Conservation (phyloP, 192 early-diverging fungal species). For the Lobosporangium transversale region DNA sequence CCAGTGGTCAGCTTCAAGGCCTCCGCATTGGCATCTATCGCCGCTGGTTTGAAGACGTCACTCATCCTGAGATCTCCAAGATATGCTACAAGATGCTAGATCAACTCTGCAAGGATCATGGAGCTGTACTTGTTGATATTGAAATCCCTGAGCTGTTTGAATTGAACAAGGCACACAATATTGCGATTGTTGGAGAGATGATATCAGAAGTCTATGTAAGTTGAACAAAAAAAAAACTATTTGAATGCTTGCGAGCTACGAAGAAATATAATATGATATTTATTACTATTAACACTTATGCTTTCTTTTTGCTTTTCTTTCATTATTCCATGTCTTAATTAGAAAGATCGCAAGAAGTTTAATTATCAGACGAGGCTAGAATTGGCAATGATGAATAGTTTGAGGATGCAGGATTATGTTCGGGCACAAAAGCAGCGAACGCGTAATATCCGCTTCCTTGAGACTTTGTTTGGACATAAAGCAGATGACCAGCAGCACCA, state of each 20-base stretch:
- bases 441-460: conserved; percentile 62
- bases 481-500: conserved; percentile 16
- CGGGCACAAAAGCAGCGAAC: conserved; percentile 63
- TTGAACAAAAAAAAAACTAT: background rate
- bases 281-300: too few relatives aligned
- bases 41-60: conserved; percentile 58
- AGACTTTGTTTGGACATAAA: conserved; percentile 56
- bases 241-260: too few relatives aligned
- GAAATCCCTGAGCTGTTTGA: conserved; percentile 68
- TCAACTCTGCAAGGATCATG: conserved; percentile 51
- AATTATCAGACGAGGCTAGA: conserved; percentile 58
- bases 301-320: too few relatives aligned
- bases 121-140: conserved; percentile 72
- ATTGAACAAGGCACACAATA: conserved; percentile 66
- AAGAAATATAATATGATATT: too few relatives aligned
- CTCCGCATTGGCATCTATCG: conserved; percentile 69
- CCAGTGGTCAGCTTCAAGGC: conserved; percentile 51
- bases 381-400: conserved; percentile 39
- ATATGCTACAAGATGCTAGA: conserved; percentile 49
- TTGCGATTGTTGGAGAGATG: conserved; percentile 75
- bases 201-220: conserved; percentile 28
- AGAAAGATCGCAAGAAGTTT: conserved; percentile 47
- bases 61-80: conserved; percentile 37
- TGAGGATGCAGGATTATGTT: conserved; percentile 60
- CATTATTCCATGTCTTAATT: too few relatives aligned